Base-by-base conservation (phyloP, 2,329 filamentous ascomycete species). In the Berkeleyomyces rouxiae region DNA sequence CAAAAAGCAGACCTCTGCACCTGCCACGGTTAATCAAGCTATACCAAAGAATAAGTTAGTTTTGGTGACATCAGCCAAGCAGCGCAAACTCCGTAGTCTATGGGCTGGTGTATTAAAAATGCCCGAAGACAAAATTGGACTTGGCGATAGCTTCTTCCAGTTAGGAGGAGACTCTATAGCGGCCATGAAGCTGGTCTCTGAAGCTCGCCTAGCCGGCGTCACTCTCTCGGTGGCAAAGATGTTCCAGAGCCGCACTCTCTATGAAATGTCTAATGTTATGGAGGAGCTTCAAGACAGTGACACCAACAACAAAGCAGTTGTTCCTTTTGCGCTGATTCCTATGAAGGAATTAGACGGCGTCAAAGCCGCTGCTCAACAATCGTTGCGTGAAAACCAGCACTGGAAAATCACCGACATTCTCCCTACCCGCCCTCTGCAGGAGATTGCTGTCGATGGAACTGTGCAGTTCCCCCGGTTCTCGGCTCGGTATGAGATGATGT, bases 401-500 rank as follows among this genome's bases (percentile, higher is more conserved):
- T 81, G 78, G 73, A 75, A 74, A 7, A 75, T 86, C 49, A 69
- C 72, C 1, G 79, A 85, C 66, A 76, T 84, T 1, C 74, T 83
- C 2, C 83, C 83, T 2, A 76, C 79, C 0, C 77, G 81, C 0
- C 81, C 82, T 3, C 73, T 83, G 1, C 83, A 86, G 67, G 75
- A 79, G 46, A 74, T 84, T 23, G 82, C 82, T 11, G 77, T 86
- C 47, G 75, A 74, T 64, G 82, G 77, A 31, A 86, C 83, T 0
- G 75, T 80, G 1, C 72, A 79, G 13, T 71, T 77, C 2, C 83
- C 83, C 3, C 78, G 83, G 1, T 85, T 81, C 68, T 85, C 83
- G 0, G 72, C 81, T 1, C 80, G 83, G 11, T 86, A 88, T 68
- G 82, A 83, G 65, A 75, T 84, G 64, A 81, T 87, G 70, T 82